Evolutionary conservation across 305 asterid genomes (phyloP), one percentile per base, ranked within the genome.

Genomic region (Ilex paraguariensis): DNA sequence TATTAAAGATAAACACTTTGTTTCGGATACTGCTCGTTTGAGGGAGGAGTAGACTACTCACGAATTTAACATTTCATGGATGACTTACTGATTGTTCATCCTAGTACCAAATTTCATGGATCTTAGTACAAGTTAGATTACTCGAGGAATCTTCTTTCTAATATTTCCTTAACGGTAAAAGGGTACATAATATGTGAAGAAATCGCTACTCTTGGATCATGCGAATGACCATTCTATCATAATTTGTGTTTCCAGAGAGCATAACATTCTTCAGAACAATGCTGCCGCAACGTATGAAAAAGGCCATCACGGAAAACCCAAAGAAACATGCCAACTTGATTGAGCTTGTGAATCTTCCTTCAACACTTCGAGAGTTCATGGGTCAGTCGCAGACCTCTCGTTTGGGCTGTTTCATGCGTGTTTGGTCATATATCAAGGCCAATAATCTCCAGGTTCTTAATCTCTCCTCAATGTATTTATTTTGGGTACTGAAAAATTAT

Each of bases 341-440:
- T 42, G 95, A 91, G 79, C 79, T 91, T 1, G 89, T 88, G 30
- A 91, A 91, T 66, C 83, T 91, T 48, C 97, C 98, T 53, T 77
- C 87, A 3, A 75, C 83, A 28, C 89, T 91, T 39, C 67, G 95
- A 73, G 93, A 91, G 56, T 91, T 91, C 75, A 79, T 83, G 93
- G 98, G 96, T 30, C 95, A 79, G 72, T 87, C 97, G 16, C 98
- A 87, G 79, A 82, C 91, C 74, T 87, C 97, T n/a, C 98, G 87
- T 31, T 66, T 91, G 67, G 81, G 78, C 64, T 88, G 92, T 77
- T 91, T 91, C 63, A 82, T 58, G 82, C 79, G 73, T 17, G 95
- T 87, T 17, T 17, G 21, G 21, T 17, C 21, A 17, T 17, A 17
- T 17, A 17, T 17, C 21, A 17, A 17, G 21, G 21, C 21, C 21